A percentile compares a stretch with the other conserved stretches of the same genome.
These are phyloP conservation scores for Solanum neorickii DNA, from an alignment of 257 asterid species.

Conservation along the genomic window DNA sequence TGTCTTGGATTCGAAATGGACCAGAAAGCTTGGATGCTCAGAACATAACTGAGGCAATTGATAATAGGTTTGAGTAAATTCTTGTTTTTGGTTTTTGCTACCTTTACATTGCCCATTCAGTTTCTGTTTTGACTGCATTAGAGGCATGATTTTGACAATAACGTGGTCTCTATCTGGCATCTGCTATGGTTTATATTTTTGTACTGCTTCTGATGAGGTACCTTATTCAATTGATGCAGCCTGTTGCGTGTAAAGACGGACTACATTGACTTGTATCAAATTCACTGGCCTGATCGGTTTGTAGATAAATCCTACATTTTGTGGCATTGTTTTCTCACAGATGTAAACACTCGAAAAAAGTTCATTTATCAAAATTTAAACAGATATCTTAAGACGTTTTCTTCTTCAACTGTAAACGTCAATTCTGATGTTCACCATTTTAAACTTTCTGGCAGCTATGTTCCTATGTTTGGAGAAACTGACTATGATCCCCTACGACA, in stretches of 20 bases:
- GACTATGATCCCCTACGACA: constrained; percentile 46
- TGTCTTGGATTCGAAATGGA: constrained; percentile 88
- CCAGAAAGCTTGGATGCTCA: constrained; percentile 62
- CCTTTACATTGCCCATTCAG: not conserved
- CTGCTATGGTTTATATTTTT: not conserved
- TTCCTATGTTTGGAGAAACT: constrained; percentile 90
- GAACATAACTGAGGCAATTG: constrained; percentile 70
- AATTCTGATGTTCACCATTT: not conserved
- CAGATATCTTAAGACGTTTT: not conserved
- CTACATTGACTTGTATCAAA: constrained; percentile 80
- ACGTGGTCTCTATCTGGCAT: not conserved
- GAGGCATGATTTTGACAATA: not conserved
- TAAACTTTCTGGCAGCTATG: constrained; percentile 26
- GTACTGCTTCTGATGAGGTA: not conserved
- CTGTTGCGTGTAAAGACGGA: constrained; percentile 60
- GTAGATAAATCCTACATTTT: constrained; percentile 26
- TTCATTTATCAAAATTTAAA: not conserved
- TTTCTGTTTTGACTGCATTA: not conserved
- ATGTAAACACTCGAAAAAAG: not conserved
- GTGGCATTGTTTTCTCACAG: not conserved
- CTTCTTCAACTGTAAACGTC: not conserved
- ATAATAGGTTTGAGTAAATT: constrained; percentile 49
- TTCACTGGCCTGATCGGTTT: constrained; percentile 99
- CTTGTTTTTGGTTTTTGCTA: not conserved
- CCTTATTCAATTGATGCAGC: constrained; percentile 28